These are phyloP conservation scores for Ophiostoma tasmaniense DNA, from an alignment of 2,329 filamentous ascomycete genomes.

Conservation along the genomic window DNA sequence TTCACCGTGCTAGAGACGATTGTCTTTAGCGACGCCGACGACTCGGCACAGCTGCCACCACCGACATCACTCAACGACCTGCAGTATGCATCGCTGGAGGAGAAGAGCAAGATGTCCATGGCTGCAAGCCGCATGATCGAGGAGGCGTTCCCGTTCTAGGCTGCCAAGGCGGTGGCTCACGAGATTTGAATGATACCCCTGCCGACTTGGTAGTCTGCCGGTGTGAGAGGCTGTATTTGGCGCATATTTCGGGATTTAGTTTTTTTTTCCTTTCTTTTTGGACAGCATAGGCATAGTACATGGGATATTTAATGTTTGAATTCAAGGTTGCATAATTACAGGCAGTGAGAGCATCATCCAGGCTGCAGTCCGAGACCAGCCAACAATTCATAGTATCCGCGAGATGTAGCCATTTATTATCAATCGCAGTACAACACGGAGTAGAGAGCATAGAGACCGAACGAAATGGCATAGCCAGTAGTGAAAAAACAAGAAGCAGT, in stretches of 20 bases:
- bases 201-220: not conserved
- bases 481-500: not conserved
- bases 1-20: conserved; percentile 95
- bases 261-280: too few relatives aligned
- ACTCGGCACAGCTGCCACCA: conserved; percentile 74
- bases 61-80: conserved; percentile 85
- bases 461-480: not conserved
- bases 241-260: not conserved
- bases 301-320: not conserved
- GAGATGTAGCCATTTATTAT: conserved; percentile 1
- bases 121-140: conserved; percentile 78
- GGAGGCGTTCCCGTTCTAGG: conserved; percentile 70
- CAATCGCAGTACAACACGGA: not conserved
- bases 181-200: conserved; percentile 2
- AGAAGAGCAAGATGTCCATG: conserved; percentile 80
- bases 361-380: not conserved
- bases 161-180: not conserved
- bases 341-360: not conserved
- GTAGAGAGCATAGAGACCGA: not conserved
- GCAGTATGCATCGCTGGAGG: conserved; percentile 88
- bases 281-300: not conserved
- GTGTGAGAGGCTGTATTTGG: not conserved
- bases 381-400: too few relatives aligned
- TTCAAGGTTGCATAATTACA: not conserved
- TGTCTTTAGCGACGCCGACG: conserved; percentile 80